Evolutionary conservation across 2,329 filamentous ascomycete species (phyloP), one percentile per base, ranked within the genome.

Genomic region (Calonectria ilicicola): DNA sequence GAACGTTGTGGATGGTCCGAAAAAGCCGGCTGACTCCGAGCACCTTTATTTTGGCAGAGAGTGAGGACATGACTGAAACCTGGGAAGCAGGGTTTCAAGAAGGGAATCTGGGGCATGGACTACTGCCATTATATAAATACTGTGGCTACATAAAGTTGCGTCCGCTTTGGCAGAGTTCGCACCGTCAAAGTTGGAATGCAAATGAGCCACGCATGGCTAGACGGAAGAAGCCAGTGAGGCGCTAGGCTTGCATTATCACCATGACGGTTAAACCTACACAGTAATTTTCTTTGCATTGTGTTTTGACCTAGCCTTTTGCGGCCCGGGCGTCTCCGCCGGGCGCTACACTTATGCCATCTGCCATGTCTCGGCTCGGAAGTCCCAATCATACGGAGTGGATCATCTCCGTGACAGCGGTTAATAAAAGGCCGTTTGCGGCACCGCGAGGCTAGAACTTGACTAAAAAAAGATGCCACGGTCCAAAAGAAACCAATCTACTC

Each of bases 121-220:
- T 60, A 60, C 53, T 21, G 10, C 21, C 32, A 42, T 60, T 60
- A 60, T 60, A 60, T 60, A 60, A 40, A 60, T 60, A 60, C n/a
- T 21, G 53, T 60, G 53, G 53, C 53, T 26, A 40, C 12, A 60
- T 27, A 60, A 23, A 21, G 53, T 60, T 60, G 53, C 3, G 32
- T 26, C 53, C 21, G 32, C 14, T 27, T 19, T 40, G 14, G 19
- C 12, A 60, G 53, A 60, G 53, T 60, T 60, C 21, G 32, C 53
- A 40, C 53, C 32, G 53, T 40, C 53, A 40, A 60, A 40, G 53
- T 38, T 40, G 53, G 35, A 60, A 40, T 60, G 53, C 38, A 38
- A 12, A 26, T 40, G 35, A 60, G 53, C 15, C 27, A 12, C 29
- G 21, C 38, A 14, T 40, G 15, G 53, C 21, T 60, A 14, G 53